Base-by-base conservation (phyloP, 75 land plant species). In the Picea sitchensis region DNA sequence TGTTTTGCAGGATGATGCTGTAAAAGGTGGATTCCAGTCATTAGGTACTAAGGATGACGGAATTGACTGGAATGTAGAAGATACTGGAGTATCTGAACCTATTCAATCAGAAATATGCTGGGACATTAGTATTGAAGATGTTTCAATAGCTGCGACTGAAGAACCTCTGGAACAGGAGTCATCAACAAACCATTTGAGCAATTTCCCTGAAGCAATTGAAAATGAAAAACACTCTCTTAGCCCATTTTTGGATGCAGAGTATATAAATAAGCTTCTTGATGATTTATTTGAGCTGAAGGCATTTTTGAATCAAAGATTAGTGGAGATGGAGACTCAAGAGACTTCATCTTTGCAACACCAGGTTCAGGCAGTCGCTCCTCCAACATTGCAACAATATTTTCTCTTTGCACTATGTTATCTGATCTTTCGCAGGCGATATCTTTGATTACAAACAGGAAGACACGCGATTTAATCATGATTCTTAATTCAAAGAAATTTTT, bases 121-220 rank as follows among this genome's bases (percentile, higher is more conserved):
- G 99, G 93, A 94, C 80, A 84, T 96, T 77, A 87, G 87, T 76
- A 81, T 96, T 76, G 99, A 96, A 56, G 91, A 92, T 76, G 84
- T 80, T 77, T 87, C 86, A 73, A 76, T 67, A 61, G 86, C 76
- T 78, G 76, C 38, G 18, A 18, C 56, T 65, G 86, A 80, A 62
- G 84, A 80, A 34, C 8, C 57, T 17, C 6, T 38, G 17, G 47
- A 38, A 68, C n/a, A 15, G 72, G 47, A 38, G 6, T n/a, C n/a
- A n/a, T n/a, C n/a, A n/a, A n/a, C n/a, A n/a, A n/a, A n/a, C n/a
- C 44, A 38, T 68, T 17, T 38, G 3, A 38, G 34, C 57, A 65
- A 78, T 79, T 75, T 77, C 44, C 14, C 36, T 68, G 26, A n/a
- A 58, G 54, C 77, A 59, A 77, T 47, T 26, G 78, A 81, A 47